Evolutionary conservation across 1,284 basidiomycete species (phyloP).

Genomic region (Apiotrichum gamsii): DNA sequence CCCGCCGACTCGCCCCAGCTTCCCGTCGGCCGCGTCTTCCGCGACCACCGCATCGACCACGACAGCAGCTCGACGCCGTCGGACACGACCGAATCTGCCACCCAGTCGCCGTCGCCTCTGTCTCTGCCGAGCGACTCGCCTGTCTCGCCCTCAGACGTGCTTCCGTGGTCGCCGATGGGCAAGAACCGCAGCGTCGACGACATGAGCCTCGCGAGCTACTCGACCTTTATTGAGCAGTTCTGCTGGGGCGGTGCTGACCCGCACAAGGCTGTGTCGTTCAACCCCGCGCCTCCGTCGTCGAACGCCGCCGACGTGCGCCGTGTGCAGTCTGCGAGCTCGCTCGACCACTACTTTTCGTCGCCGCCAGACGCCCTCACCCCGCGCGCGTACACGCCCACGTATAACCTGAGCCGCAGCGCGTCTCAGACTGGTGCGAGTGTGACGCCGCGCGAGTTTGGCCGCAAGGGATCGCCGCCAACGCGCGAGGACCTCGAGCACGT

Average conservation of each 20-base stretch:
- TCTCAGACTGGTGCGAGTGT: slow-evolving; percentile 1
- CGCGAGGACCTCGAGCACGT: slow-evolving; percentile 21
- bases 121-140: slow-evolving; percentile 12
- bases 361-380: slow-evolving; percentile 16
- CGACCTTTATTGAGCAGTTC: slow-evolving; percentile 45
- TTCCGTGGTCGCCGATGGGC: slow-evolving; percentile 26
- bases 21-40: background rate
- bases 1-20: slow-evolving; percentile 15
- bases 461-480: slow-evolving; percentile 10
- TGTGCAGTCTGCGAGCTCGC: slow-evolving; percentile 8
- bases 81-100: slow-evolving; percentile 23
- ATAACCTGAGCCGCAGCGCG: slow-evolving; percentile 5
- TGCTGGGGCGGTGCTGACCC: slow-evolving; percentile 14
- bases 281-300: slow-evolving; percentile 30
- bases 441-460: background rate
- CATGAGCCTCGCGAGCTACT: slow-evolving; percentile 35
- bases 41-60: background rate
- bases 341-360: slow-evolving; percentile 38
- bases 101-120: slow-evolving; percentile 26
- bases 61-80: background rate
- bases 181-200: slow-evolving; percentile 18
- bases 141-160: slow-evolving; percentile 32
- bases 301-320: slow-evolving; percentile 5
- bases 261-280: slow-evolving; percentile 12
- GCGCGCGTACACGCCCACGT: slow-evolving; percentile 11